These are phyloP conservation scores for Blastobotrys parvus DNA, from an alignment of 805 yeast genomes.

Conservation along the genomic window DNA sequence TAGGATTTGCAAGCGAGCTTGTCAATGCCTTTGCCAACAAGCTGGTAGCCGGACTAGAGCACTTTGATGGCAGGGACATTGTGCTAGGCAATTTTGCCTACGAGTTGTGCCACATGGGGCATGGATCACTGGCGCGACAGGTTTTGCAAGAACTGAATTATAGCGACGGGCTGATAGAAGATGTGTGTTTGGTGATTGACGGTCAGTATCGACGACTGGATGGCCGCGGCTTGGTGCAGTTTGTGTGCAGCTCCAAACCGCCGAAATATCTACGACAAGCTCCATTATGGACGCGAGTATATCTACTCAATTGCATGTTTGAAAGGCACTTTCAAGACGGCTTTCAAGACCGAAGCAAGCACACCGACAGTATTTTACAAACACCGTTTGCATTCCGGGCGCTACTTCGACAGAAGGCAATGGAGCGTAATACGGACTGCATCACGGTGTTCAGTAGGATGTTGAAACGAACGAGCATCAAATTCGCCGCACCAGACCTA, in stretches of 20 bases:
- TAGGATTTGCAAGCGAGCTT: slow-evolving; percentile 13
- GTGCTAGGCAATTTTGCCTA: slow-evolving; percentile 13
- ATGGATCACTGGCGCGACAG: slow-evolving; percentile 16
- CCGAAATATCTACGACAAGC: background rate
- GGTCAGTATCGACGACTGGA: background rate
- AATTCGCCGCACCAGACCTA: too few species aligned
- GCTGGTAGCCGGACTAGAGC: slow-evolving; percentile 9
- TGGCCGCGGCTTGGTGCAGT: background rate
- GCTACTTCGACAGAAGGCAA: too few species aligned
- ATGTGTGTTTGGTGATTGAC: background rate
- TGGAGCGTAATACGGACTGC: too few species aligned
- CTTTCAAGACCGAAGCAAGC: too few species aligned
- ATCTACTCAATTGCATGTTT: too few species aligned
- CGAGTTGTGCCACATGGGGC: slow-evolving; percentile 10
- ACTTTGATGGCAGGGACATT: slow-evolving; percentile 10
- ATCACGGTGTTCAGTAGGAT: too few species aligned
- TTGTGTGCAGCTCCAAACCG: too few species aligned
- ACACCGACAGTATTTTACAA: too few species aligned
- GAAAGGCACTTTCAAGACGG: too few species aligned
- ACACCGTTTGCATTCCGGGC: too few species aligned
- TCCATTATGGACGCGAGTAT: background rate
- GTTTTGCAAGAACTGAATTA: slow-evolving; percentile 9
- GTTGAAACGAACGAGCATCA: too few species aligned
- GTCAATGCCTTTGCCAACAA: slow-evolving; percentile 11
- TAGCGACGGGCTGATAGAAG: background rate